These are phyloP conservation scores for Tephrocybe rancida DNA, from an alignment of 768 basidiomycete genomes.

Conservation along the genomic window DNA sequence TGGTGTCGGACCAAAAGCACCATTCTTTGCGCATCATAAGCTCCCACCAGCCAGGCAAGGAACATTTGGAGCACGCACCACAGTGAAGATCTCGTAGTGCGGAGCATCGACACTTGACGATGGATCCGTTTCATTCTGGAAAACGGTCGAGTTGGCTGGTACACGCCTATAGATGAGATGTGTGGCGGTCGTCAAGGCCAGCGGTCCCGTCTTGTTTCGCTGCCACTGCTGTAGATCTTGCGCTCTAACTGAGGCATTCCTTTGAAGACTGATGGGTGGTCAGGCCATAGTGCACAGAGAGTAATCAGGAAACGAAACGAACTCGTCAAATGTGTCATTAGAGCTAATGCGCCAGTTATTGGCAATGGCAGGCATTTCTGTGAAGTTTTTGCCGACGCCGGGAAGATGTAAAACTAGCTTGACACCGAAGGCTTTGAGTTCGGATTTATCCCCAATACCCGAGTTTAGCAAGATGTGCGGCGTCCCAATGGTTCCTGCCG, in stretches of 20 bases:
- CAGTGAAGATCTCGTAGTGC: conserved; percentile 15
- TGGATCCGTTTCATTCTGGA: conserved; percentile 25
- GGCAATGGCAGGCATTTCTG: conserved; percentile 25
- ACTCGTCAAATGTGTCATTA: conserved; percentile 20
- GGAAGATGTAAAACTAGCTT: conserved; percentile 23
- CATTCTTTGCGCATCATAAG: neutral
- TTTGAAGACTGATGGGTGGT: neutral
- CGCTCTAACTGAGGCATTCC: conserved; percentile 11
- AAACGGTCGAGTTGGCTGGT: conserved; percentile 9
- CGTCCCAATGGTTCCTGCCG: too few species aligned
- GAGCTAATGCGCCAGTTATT: conserved; percentile 27
- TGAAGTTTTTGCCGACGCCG: conserved; percentile 27
- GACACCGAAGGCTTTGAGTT: conserved; percentile 23
- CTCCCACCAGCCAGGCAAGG: too few species aligned
- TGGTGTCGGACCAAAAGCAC: neutral
- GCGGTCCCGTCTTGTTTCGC: neutral
- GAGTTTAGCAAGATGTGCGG: conserved; percentile 30
- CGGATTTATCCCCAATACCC: conserved; percentile 30
- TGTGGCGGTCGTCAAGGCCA: conserved; percentile 4
- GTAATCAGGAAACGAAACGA: neutral
- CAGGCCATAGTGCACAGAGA: neutral
- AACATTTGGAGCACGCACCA: neutral
- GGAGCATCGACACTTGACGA: conserved; percentile 21
- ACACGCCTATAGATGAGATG: conserved; percentile 25
- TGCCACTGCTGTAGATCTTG: conserved; percentile 22